phyloP scores from a whole-genome alignment of 352 stramenopile species.

The Achlya hypogyna region DNA sequence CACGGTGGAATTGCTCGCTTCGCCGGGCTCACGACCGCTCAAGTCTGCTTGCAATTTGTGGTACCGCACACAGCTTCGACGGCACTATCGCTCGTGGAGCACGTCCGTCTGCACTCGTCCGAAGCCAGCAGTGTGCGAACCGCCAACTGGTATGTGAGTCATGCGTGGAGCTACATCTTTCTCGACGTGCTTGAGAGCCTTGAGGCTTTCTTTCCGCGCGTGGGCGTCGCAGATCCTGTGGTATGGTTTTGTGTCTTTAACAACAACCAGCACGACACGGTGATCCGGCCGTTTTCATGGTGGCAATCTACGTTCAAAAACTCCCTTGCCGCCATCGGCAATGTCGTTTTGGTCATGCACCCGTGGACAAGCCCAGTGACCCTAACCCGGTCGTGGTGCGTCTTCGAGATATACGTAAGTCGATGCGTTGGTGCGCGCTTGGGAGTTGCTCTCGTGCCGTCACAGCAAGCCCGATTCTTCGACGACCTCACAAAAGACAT shows the following conservation, averaged over 20 bases:
- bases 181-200: neutral
- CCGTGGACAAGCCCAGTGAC: constrained; percentile 11
- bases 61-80: neutral
- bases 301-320: neutral
- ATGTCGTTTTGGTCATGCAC: constrained; percentile 7
- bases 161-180: constrained; percentile 16
- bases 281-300: neutral
- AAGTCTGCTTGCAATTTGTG: constrained; percentile 1
- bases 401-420: constrained; percentile 9
- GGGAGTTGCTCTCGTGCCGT: neutral
- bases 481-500: neutral
- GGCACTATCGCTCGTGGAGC: constrained; percentile 1
- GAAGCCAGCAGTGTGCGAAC: neutral
- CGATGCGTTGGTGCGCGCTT: neutral
- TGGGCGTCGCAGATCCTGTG: neutral
- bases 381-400: constrained; percentile 1
- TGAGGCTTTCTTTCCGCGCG: neutral
- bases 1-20: neutral
- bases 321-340: neutral
- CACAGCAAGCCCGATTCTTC: neutral
- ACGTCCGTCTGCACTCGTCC: neutral
- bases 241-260: constrained; percentile 17
- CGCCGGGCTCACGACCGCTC: neutral
- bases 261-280: neutral
- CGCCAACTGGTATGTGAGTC: constrained; percentile 12